Evolutionary conservation across 2,329 filamentous ascomycete species (phyloP).

Genomic region (Microdochium trichocladiopsis): DNA sequence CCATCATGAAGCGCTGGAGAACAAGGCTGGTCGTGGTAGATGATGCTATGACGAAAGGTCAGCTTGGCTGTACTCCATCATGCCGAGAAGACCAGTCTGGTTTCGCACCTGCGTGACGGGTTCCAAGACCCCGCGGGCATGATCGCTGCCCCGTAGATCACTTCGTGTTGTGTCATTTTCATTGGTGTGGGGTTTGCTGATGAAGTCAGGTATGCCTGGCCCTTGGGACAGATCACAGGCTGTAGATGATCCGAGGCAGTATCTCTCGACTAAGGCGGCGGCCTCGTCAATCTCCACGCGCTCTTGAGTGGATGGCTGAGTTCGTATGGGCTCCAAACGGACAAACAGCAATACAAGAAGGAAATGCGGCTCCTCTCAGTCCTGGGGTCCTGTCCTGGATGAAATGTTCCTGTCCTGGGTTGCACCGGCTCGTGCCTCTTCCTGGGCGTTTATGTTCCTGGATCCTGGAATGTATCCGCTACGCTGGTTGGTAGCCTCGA

Average conservation of each 20-base stretch:
- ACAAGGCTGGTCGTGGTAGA: constrained; percentile 19
- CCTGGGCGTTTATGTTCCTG: background rate
- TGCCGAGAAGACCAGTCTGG: constrained; percentile 11
- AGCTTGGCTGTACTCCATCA: constrained; percentile 6
- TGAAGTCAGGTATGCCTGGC: background rate
- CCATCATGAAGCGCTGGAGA: constrained; percentile 14
- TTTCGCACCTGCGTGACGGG: constrained; percentile 44
- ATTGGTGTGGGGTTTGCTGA: background rate
- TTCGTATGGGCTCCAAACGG: no score
- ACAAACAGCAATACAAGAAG: background rate
- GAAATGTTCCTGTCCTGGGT: background rate
- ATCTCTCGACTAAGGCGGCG: background rate
- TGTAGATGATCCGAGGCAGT: background rate
- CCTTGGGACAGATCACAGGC: background rate
- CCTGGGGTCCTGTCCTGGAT: background rate
- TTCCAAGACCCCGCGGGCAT: constrained; percentile 16
- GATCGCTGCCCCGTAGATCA: background rate
- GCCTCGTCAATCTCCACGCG: background rate
- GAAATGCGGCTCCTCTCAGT: background rate
- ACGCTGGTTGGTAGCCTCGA: background rate
- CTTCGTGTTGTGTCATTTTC: background rate
- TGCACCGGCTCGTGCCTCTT: background rate
- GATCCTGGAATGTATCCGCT: background rate
- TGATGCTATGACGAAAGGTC: constrained; percentile 18
- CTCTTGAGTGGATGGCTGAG: no score